Evolutionary conservation across 1,284 basidiomycete species (phyloP).

Genomic region (Puccinia polysora): DNA sequence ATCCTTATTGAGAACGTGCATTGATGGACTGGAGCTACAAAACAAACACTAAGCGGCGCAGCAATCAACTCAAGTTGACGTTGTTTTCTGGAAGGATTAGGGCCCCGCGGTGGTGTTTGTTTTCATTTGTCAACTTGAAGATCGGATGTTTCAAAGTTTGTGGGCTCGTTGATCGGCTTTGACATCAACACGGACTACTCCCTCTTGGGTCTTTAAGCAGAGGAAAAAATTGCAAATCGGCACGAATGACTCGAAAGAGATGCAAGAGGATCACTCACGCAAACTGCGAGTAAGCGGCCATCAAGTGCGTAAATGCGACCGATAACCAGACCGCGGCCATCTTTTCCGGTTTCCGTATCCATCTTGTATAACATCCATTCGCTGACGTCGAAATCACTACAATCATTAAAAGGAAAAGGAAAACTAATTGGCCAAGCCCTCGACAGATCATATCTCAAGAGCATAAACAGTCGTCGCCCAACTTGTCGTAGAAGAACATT

Average conservation of each 20-base stretch:
- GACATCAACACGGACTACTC: conserved; percentile 7
- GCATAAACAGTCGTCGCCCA: no score
- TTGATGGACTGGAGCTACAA: no score
- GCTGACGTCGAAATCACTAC: conserved; percentile 34
- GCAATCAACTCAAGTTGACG: no score
- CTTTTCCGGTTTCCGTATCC: conserved; percentile 18
- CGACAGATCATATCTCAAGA: not conserved
- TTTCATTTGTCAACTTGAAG: no score
- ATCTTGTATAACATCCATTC: conserved; percentile 42
- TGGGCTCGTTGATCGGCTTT: not conserved
- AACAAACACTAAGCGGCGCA: no score
- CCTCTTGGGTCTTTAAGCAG: conserved; percentile 4
- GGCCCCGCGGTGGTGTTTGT: no score
- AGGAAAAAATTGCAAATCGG: not conserved
- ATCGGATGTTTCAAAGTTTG: not conserved
- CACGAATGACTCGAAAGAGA: not conserved
- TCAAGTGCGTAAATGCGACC: conserved; percentile 36
- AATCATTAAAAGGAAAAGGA: conserved; percentile 1
- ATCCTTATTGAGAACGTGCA: no score
- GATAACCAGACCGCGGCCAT: conserved; percentile 31
- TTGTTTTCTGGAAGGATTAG: no score
- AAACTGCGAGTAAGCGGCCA: conserved; percentile 26
- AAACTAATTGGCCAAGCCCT: not conserved
- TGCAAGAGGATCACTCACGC: conserved; percentile 8
- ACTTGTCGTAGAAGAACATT: conserved; percentile 44